Conservation (phyloP, 495 filamentous ascomycete genomes). For the Xylaria nigripes region DNA sequence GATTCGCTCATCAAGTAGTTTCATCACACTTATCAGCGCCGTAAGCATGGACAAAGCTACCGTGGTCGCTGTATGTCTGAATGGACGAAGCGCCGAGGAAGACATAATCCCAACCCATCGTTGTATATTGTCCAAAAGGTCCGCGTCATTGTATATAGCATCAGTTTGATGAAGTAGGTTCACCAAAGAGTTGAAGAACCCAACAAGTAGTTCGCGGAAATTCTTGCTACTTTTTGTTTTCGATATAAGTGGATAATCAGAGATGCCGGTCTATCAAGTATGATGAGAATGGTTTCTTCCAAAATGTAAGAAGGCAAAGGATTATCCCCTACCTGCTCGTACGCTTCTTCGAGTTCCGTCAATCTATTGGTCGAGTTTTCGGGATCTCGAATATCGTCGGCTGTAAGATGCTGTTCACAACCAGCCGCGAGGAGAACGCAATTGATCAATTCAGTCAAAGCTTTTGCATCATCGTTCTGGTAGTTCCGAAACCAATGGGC, state of each 20-base stretch:
- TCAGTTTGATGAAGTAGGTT: conserved; percentile 65
- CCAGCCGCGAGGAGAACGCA: conserved; percentile 79
- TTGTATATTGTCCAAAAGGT: conserved; percentile 75
- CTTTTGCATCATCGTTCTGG: conserved; percentile 53
- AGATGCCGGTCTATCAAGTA: conserved; percentile 51
- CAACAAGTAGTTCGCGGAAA: conserved; percentile 67
- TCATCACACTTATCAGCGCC: conserved; percentile 59
- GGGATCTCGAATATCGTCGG: conserved; percentile 74
- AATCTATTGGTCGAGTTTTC: conserved; percentile 66
- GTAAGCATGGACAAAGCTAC: conserved; percentile 67
- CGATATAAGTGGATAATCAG: conserved; percentile 89
- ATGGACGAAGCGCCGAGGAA: conserved; percentile 71
- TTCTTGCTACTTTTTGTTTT: conserved; percentile 59
- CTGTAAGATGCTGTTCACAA: conserved; percentile 62
- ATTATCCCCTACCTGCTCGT: conserved; percentile 49
- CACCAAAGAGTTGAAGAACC: conserved; percentile 69
- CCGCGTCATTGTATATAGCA: conserved; percentile 62
- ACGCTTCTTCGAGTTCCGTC: conserved; percentile 71
- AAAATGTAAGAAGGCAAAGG: not conserved
- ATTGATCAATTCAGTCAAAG: conserved; percentile 78
- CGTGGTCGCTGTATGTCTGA: conserved; percentile 86
- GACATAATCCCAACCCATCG: conserved; percentile 83
- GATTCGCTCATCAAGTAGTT: conserved; percentile 53
- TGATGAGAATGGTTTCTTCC: conserved; percentile 18
- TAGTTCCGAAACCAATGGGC: conserved; percentile 72